Conservation (phyloP, 257 asterid species). For the Salvia splendens region DNA sequence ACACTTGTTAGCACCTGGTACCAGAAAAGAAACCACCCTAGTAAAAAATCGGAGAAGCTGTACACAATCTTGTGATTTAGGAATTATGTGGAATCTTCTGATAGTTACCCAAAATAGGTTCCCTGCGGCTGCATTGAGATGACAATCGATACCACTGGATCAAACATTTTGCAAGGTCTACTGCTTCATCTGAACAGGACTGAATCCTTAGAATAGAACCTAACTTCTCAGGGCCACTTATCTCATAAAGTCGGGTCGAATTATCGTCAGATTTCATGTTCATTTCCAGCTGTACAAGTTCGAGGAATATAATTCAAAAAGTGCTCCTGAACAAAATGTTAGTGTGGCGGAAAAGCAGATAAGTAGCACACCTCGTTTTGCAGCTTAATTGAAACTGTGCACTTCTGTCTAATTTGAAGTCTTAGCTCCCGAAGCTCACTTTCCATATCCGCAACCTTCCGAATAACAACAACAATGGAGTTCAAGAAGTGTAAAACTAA, state of each 20-base stretch:
- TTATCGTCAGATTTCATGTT: constrained; percentile 71
- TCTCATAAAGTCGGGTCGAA: constrained; percentile 43
- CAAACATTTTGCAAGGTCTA: constrained; percentile 74
- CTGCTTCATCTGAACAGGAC: constrained; percentile 64
- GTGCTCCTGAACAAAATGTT: neutral
- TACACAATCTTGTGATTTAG: neutral
- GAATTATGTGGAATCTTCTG: too few species aligned
- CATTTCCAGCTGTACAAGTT: constrained; percentile 61
- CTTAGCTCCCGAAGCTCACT: constrained; percentile 84
- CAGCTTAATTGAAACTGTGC: constrained; percentile 67
- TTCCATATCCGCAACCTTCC: constrained; percentile 94
- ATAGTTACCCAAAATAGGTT: constrained; percentile 68
- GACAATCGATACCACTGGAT: constrained; percentile 92
- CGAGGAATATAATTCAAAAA: constrained; percentile 22
- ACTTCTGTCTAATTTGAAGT: constrained; percentile 73
- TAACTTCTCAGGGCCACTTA: constrained; percentile 61
- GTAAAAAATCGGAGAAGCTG: neutral
- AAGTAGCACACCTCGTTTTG: constrained; percentile 67
- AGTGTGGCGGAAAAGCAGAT: neutral
- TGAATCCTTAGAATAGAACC: constrained; percentile 84
- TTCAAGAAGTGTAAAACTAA: constrained; percentile 8
- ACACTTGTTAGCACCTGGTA: constrained; percentile 75
- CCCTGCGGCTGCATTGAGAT: constrained; percentile 92
- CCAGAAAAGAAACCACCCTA: neutral
- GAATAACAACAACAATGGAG: constrained; percentile 6